Percentiles rank a stretch among this genome's conserved stretches.
Evolutionary conservation across 805 yeast species (phyloP).

Genomic region (Priceomyces carsonii): DNA sequence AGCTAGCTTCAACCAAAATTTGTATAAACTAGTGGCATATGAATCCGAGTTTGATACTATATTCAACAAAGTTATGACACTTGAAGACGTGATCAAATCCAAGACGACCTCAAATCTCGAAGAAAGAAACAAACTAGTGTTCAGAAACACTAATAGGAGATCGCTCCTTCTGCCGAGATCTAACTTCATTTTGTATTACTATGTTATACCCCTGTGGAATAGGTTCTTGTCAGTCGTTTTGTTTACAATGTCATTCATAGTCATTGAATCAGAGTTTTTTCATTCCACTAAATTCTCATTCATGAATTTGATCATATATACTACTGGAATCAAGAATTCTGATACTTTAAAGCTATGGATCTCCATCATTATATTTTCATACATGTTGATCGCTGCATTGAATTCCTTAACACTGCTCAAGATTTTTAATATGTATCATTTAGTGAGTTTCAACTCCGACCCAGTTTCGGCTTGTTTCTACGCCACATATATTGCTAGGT

Average conservation of each 20-base stretch:
- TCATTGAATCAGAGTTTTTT: constrained; percentile 73
- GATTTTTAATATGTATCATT: constrained; percentile 73
- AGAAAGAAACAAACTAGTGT: constrained; percentile 17
- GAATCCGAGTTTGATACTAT: constrained; percentile 57
- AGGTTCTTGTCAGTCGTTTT: constrained; percentile 46
- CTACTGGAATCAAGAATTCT: constrained; percentile 26
- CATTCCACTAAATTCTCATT: constrained; percentile 69
- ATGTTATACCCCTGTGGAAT: constrained; percentile 46
- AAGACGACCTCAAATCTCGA: constrained; percentile 18
- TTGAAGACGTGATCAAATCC: constrained; percentile 61
- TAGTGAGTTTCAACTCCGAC: constrained; percentile 70
- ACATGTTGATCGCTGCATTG: constrained; percentile 70
- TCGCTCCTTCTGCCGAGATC: constrained; percentile 37
- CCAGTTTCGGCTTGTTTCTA: constrained; percentile 76
- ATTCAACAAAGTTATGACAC: constrained; percentile 46
- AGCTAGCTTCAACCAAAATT: constrained; percentile 50
- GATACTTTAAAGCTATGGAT: constrained; percentile 36
- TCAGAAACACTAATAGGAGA: constrained; percentile 18
- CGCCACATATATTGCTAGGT: constrained; percentile 75
- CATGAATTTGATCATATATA: constrained; percentile 49
- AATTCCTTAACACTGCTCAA: constrained; percentile 65
- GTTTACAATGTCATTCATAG: constrained; percentile 46
- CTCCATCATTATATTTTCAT: constrained; percentile 48
- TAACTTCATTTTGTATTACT: constrained; percentile 42
- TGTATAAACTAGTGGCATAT: constrained; percentile 53